Base-by-base conservation (phyloP, 164 flowering plant species). In the Berberis thunbergii region DNA sequence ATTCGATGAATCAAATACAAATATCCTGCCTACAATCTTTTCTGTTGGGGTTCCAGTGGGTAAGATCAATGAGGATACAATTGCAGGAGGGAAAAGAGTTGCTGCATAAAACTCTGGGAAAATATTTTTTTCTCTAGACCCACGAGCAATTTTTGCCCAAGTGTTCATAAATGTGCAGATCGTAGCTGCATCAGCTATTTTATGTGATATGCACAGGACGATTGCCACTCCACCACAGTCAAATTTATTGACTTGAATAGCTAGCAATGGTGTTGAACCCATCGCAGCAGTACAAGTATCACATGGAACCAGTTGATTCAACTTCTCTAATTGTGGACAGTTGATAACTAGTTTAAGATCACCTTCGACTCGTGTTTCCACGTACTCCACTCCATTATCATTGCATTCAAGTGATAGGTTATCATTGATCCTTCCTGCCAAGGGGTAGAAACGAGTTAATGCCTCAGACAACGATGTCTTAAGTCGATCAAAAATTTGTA, bases 151-250 rank as follows among this genome's bases (percentile, higher is more conserved):
- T n/a, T 70, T 41, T 6, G 74, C 71, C 79, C 83, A 77, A 1
- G 41, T 42, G 1, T 65, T 75, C 1, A 73, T 6, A 45, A 79
- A 75, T 0, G 60, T 6, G 56, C 49, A 41, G 0, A 70, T 0
- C 0, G 80, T 11, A 2, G 50, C 54, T 1, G 56, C 74, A 49
- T 77, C 81, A 0, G 7, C 50, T 5, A 70, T 55, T 49, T 77
- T 75, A 46, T 77, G 78, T 2, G 45, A 60, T 3, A 72, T 7
- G 44, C 64, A 50, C 0, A 64, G 12, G 1, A 74, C 70, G 6
- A 76, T 68, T 2, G 67, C 79, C 2, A 72, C 53, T 1, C 80
- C 79, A 1, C 79, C 78, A 54, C 78, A 76, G 2, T 64, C 57
- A 41, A 76, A 79, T 3, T 6, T 12, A 64, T 68, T 79, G 39